These are phyloP conservation scores for Chlorokybus atmophyticus DNA, from an alignment of 139 green algal genomes.

Conservation along the genomic window DNA sequence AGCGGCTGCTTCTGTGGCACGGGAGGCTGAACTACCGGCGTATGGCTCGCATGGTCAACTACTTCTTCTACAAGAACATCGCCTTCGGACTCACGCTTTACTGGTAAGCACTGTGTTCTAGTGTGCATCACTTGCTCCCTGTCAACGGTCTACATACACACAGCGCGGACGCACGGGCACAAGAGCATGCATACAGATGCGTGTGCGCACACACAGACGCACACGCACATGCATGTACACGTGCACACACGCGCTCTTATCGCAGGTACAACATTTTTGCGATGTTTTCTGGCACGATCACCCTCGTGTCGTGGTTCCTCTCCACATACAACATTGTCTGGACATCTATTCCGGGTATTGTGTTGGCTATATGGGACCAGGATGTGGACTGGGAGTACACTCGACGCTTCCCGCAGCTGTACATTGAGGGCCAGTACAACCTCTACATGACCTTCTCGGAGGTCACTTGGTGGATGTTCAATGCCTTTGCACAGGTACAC, in stretches of 20 bases:
- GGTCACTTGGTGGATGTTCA: slow-evolving; percentile 23
- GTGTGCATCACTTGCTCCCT: no score
- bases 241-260: no score
- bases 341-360: slow-evolving; percentile 36
- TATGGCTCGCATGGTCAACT: slow-evolving; percentile 28
- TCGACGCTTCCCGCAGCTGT: slow-evolving; percentile 33
- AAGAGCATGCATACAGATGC: no score
- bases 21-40: slow-evolving; percentile 72
- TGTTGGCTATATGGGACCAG: slow-evolving; percentile 39
- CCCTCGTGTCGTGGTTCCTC: slow-evolving; percentile 33
- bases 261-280: no score
- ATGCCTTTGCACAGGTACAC: no score
- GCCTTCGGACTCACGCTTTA: slow-evolving; percentile 62
- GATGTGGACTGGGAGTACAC: slow-evolving; percentile 24
- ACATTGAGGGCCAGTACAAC: slow-evolving; percentile 27
- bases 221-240: no score
- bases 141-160: no score
- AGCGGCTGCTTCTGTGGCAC: slow-evolving; percentile 82
- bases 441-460: slow-evolving; percentile 16
- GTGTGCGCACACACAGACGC: no score
- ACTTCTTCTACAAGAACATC: slow-evolving; percentile 99
- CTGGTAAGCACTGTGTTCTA: slow-evolving; percentile 28
- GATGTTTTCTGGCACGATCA: slow-evolving; percentile 16
- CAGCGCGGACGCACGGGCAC: no score
- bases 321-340: slow-evolving; percentile 48